Evolutionary conservation across 495 filamentous ascomycete genomes (phyloP).

Genomic region (Penicillium goetzii): DNA sequence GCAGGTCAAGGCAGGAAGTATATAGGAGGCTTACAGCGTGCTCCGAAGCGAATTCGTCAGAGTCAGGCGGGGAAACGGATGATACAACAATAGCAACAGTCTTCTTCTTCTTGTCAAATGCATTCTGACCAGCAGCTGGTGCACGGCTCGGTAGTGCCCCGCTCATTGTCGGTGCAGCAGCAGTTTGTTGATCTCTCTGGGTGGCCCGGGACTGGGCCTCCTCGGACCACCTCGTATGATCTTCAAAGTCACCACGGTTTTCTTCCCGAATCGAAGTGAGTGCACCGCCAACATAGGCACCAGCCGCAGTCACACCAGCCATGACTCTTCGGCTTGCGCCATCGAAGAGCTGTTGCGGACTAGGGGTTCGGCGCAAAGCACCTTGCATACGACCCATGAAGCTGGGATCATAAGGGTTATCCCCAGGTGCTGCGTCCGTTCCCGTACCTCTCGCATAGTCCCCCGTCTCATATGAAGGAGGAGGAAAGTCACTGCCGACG

Average conservation of each 20-base stretch:
- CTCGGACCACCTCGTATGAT: constrained; percentile 84
- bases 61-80: constrained; percentile 61
- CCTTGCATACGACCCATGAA: constrained; percentile 80
- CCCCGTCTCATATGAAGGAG: constrained; percentile 33
- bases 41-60: constrained; percentile 66
- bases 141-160: constrained; percentile 33
- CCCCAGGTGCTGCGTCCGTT: constrained; percentile 37
- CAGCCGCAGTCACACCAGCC: constrained; percentile 82
- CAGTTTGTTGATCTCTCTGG: constrained; percentile 35
- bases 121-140: constrained; percentile 23
- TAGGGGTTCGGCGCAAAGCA: constrained; percentile 83
- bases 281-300: constrained; percentile 74
- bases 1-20: not conserved
- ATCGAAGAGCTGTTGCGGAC: constrained; percentile 85
- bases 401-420: constrained; percentile 55
- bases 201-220: constrained; percentile 62
- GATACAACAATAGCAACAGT: constrained; percentile 85
- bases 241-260: constrained; percentile 75
- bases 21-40: constrained; percentile 69
- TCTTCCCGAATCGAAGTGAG: constrained; percentile 85
- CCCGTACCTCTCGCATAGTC: constrained; percentile 39
- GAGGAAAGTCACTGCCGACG: constrained; percentile 32
- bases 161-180: constrained; percentile 34
- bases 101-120: constrained; percentile 65
- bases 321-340: constrained; percentile 74